These are phyloP conservation scores for Excoecaria cochinchinensis DNA, from an alignment of 345 rosid species.

Conservation along the genomic window DNA sequence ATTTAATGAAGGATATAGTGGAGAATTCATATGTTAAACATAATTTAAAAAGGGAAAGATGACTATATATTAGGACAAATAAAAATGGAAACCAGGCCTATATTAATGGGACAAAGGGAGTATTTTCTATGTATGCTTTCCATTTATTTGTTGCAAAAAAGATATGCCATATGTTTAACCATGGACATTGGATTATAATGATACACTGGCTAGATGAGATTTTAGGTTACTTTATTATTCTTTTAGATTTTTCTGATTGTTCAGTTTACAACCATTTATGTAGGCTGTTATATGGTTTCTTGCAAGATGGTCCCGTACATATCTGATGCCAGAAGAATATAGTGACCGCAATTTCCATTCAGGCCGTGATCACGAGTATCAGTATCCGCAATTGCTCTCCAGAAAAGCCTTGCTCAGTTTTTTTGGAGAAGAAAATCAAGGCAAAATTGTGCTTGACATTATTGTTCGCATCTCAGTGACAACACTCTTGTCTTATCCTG, in stretches of 20 bases:
- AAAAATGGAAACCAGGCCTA: no score
- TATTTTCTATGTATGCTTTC: background rate
- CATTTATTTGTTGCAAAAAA: background rate
- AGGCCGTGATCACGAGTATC: slow-evolving; percentile 38
- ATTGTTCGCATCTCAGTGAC: slow-evolving; percentile 71
- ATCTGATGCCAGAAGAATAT: slow-evolving; percentile 69
- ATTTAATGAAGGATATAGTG: no score
- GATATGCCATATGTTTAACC: background rate
- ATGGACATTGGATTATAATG: background rate
- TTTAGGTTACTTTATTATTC: background rate
- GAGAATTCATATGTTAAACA: no score
- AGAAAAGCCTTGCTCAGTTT: slow-evolving; percentile 54
- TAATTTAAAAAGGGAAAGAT: no score
- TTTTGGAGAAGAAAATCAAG: slow-evolving; percentile 82
- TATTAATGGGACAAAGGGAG: no score
- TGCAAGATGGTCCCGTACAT: slow-evolving; percentile 92
- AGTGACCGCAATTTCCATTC: slow-evolving; percentile 42
- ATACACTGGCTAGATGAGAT: background rate
- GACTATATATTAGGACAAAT: no score
- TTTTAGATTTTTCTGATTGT: background rate
- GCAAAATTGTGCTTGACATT: slow-evolving; percentile 73
- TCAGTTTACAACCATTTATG: slow-evolving; percentile 8
- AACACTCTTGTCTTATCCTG: slow-evolving; percentile 83
- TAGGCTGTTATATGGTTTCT: slow-evolving; percentile 98
- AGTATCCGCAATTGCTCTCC: slow-evolving; percentile 50